phyloP scores from a whole-genome alignment of 2,329 filamentous ascomycete species.

The Fusarium praegraminearum region DNA sequence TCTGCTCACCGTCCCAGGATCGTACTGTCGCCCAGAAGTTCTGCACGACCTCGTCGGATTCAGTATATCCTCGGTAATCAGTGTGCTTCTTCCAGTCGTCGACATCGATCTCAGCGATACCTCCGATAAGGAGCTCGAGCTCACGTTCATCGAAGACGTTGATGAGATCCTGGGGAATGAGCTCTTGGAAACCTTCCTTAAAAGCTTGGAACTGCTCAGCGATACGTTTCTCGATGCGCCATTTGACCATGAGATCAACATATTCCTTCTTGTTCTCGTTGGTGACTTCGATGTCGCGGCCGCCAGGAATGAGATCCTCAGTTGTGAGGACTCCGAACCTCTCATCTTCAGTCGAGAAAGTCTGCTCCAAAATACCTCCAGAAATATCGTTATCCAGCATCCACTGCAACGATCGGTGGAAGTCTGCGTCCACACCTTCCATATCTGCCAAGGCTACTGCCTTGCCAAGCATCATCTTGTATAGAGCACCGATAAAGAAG shows the following conservation, averaged over 20 bases:
- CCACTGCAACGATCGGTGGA: conserved; percentile 96
- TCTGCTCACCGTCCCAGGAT: conserved; percentile 98
- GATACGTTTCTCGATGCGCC: conserved; percentile 98
- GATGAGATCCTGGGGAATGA: conserved; percentile 95
- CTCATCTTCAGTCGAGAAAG: conserved; percentile 97
- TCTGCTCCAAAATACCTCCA: conserved; percentile 91
- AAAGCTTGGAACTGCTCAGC: conserved; percentile 99
- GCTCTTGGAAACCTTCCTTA: conserved; percentile 95
- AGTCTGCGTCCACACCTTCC: conserved; percentile 98
- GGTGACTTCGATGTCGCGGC: conserved; percentile 92
- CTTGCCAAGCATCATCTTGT: conserved; percentile 99
- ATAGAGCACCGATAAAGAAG: conserved; percentile 98
- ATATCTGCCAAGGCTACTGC: conserved; percentile 92
- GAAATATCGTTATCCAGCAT: conserved; percentile 97
- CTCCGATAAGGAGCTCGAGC: conserved; percentile 93
- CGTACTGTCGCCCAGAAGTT: conserved; percentile 99
- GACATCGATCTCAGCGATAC: conserved; percentile 99
- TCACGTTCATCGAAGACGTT: conserved; percentile 99
- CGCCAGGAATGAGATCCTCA: conserved; percentile 91
- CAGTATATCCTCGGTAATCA: conserved; percentile 97
- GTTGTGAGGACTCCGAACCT: conserved; percentile 94
- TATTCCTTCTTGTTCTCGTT: conserved; percentile 99
- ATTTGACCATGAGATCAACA: conserved; percentile 97
- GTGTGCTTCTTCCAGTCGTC: conserved; percentile 99
- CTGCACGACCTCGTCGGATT: conserved; percentile 95